Percentiles rank a stretch among this genome's conserved stretches.
Evolutionary conservation across 768 basidiomycete species (phyloP).

Genomic region (Lactifluus hygrophoroides): DNA sequence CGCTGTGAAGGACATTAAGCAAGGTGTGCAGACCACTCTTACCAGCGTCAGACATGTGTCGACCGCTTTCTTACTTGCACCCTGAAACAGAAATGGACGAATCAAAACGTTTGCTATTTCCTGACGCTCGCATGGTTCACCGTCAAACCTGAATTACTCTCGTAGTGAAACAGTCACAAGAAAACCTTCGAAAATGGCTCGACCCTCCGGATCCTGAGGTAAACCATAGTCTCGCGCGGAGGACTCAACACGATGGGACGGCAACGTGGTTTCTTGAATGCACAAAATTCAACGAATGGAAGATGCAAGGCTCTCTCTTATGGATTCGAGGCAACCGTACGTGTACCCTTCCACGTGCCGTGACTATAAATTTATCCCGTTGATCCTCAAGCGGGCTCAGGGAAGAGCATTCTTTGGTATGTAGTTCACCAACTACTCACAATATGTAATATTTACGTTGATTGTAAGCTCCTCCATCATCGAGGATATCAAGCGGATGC

Average conservation of each 20-base stretch:
- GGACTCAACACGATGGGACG: neutral
- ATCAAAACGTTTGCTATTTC: neutral
- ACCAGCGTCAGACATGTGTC: neutral
- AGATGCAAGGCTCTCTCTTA: neutral
- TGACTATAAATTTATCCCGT: neutral
- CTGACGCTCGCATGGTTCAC: neutral
- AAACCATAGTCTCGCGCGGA: neutral
- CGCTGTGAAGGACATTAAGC: neutral
- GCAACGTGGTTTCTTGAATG: conserved; percentile 1
- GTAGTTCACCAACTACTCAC: neutral
- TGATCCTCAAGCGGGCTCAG: neutral
- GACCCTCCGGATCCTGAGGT: neutral
- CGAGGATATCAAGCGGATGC: neutral
- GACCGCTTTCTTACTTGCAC: too few species aligned
- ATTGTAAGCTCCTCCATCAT: neutral
- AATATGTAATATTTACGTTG: neutral
- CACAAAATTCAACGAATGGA: neutral
- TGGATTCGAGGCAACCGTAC: conserved; percentile 6
- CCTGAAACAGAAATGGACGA: neutral
- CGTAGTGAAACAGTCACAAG: neutral
- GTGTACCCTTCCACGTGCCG: neutral
- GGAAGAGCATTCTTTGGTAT: conserved; percentile 3
- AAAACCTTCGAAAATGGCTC: neutral
- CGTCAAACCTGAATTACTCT: neutral
- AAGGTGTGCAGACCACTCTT: neutral